phyloP scores from a whole-genome alignment of 2,329 filamentous ascomycete species.

The Aspergillus hortae region DNA sequence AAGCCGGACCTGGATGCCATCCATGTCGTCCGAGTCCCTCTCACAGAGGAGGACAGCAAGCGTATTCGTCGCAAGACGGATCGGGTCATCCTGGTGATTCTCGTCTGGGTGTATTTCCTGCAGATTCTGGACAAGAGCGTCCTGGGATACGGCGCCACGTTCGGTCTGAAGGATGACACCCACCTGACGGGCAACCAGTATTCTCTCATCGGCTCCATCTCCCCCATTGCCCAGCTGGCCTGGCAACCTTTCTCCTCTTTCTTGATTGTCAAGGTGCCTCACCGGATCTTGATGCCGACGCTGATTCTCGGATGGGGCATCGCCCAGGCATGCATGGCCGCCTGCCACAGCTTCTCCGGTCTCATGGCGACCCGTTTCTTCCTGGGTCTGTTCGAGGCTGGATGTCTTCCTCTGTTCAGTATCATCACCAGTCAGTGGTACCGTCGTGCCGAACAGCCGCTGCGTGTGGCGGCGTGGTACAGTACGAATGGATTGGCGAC shows the following conservation, averaged over 20 bases:
- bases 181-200: conserved; percentile 53
- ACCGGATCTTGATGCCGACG: conserved; percentile 55
- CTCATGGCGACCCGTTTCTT: conserved; percentile 51
- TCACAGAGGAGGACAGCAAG: conserved; percentile 43
- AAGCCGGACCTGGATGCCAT: conserved; percentile 16
- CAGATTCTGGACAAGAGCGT: conserved; percentile 58
- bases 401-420: conserved; percentile 45
- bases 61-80: conserved; percentile 62
- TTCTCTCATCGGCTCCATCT: conserved; percentile 56
- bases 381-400: conserved; percentile 52
- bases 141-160: conserved; percentile 57
- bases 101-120: conserved; percentile 47
- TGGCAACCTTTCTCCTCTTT: conserved; percentile 60
- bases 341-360: conserved; percentile 43
- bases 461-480: conserved; percentile 65
- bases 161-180: conserved; percentile 50
- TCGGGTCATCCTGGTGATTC: conserved; percentile 50
- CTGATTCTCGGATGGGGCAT: conserved; percentile 49
- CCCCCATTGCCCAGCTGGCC: conserved; percentile 57
- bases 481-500: conserved; percentile 58
- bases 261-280: conserved; percentile 60
- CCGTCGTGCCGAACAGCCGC: conserved; percentile 56
- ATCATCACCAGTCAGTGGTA: conserved; percentile 48
- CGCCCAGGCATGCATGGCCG: conserved; percentile 47
- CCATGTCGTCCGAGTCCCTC: conserved; percentile 18